Conservation (phyloP, 371 early-diverging fungal species). For the Lichtheimia corymbifera region DNA sequence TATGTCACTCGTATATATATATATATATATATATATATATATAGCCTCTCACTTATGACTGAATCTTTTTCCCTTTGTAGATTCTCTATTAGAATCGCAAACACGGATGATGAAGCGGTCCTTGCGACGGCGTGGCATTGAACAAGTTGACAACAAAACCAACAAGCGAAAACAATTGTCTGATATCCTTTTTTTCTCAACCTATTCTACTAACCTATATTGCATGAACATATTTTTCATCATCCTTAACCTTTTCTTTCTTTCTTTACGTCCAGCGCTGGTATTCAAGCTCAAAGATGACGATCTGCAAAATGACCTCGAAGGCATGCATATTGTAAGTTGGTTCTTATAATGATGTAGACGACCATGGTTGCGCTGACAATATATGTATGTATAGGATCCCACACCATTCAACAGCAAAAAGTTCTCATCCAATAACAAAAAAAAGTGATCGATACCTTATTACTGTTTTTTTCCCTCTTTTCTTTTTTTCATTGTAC, state of each 20-base stretch:
- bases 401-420: not conserved
- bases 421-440: slow-evolving; percentile 1
- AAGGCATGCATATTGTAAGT: slow-evolving; percentile 43
- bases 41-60: too few relatives aligned
- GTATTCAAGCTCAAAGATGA: slow-evolving; percentile 44
- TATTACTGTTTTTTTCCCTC: not conserved
- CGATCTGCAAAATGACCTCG: slow-evolving; percentile 38
- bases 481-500: not conserved
- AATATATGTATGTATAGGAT: not conserved
- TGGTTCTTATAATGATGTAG: not conserved
- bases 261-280: slow-evolving; percentile 34
- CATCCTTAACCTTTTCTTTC: slow-evolving; percentile 35
- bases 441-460: slow-evolving; percentile 1
- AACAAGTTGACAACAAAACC: slow-evolving; percentile 36
- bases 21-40: too few relatives aligned
- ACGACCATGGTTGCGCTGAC: not conserved
- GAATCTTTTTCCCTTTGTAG: slow-evolving; percentile 9
- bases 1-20: too few relatives aligned
- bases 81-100: slow-evolving; percentile 39
- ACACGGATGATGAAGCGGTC: slow-evolving; percentile 39
- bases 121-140: slow-evolving; percentile 42
- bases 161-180: slow-evolving; percentile 44
- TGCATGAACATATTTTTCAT: slow-evolving; percentile 7
- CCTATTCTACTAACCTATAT: too few relatives aligned
- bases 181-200: slow-evolving; percentile 43